Evolutionary conservation across 2,329 filamentous ascomycete species (phyloP), one percentile per base, ranked within the genome.

Genomic region (Ophiostoma himal-ulmi): DNA sequence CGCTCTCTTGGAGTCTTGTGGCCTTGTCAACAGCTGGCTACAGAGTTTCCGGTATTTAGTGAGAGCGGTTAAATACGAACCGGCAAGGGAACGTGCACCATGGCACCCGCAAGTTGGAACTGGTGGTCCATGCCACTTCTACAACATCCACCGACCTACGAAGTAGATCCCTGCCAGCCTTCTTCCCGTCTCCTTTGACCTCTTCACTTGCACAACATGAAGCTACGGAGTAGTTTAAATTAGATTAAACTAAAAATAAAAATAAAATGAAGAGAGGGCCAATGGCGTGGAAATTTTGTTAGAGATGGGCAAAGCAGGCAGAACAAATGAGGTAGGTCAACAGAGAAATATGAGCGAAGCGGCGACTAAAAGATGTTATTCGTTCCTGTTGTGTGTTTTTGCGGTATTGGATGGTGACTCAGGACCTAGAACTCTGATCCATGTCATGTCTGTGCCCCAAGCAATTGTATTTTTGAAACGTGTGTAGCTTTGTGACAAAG

Each of bases 71-170:
- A 34, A 20, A 17, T 22, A 26, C 52, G 36, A 44, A 7, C 37
- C 64, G 64, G 64, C 36, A 67, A 67, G 65, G 64, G 65, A 67
- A 67, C 65, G 37, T 67, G 65, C 65, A 44, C 36, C 17, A 67
- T 57, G 52, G 10, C 36, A 26, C 36, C 64, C 30, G 36, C 22
- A 20, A 41, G 39, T 30, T 68, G 66, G 66, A 68, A 68, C 66
- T 68, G 66, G 66, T 68, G 66, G 66, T 48, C 66, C 66, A 68
- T 68, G 66, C 44, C 66, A 68, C 66, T 39, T 65, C 37, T 26
- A 22, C 22, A 26, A 57, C 52, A 57, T 57, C 52, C 11, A 57
- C 52, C 52, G 22, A 57, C 20, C 11, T 17, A n/a, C n/a, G n/a
- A n/a, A n/a, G n/a, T n/a, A 37, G 36, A 65, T 65, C 36, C 62